A percentile compares a stretch with the other conserved stretches of the same genome.
Conservation (phyloP, 345 rosid genomes). For the Cardamine resedifolia region DNA sequence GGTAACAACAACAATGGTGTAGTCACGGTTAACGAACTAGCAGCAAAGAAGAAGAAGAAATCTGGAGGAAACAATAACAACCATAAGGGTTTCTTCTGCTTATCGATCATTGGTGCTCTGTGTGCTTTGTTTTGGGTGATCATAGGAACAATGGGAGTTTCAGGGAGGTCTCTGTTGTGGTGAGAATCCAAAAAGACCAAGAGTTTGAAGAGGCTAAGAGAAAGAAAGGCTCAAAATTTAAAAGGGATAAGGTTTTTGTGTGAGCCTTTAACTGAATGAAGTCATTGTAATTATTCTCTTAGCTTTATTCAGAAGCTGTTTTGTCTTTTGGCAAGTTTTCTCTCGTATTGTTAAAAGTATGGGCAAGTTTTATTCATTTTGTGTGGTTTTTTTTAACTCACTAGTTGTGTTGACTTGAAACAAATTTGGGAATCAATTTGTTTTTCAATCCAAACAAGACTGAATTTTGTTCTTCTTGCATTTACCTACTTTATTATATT, state of each 20-base stretch:
- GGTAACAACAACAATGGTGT: constrained; percentile 10
- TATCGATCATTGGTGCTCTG: constrained; percentile 59
- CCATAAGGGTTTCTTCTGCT: constrained; percentile 44
- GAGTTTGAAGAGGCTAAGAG: neutral
- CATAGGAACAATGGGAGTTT: constrained; percentile 50
- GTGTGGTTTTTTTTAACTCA: neutral
- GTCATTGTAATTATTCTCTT: constrained; percentile 22
- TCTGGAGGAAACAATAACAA: constrained; percentile 29
- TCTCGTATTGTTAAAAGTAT: neutral
- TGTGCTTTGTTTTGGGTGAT: constrained; percentile 66
- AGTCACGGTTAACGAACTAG: constrained; percentile 18
- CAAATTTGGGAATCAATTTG: neutral
- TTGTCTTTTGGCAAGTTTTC: neutral
- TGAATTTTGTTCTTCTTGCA: neutral
- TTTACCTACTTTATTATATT: neutral
- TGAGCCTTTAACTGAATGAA: neutral
- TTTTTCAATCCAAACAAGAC: neutral
- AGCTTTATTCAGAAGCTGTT: neutral
- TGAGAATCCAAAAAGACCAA: constrained; percentile 18
- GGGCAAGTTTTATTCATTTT: neutral
- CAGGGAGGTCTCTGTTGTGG: constrained; percentile 39
- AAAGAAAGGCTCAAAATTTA: neutral
- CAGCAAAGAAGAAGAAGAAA: constrained; percentile 37
- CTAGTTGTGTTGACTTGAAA: neutral
- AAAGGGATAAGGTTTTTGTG: neutral